A percentile compares a stretch with the other conserved stretches of the same genome.
phyloP scores from a whole-genome alignment of 192 early-diverging fungal genomes.

The Polychytrium aggregatum region DNA sequence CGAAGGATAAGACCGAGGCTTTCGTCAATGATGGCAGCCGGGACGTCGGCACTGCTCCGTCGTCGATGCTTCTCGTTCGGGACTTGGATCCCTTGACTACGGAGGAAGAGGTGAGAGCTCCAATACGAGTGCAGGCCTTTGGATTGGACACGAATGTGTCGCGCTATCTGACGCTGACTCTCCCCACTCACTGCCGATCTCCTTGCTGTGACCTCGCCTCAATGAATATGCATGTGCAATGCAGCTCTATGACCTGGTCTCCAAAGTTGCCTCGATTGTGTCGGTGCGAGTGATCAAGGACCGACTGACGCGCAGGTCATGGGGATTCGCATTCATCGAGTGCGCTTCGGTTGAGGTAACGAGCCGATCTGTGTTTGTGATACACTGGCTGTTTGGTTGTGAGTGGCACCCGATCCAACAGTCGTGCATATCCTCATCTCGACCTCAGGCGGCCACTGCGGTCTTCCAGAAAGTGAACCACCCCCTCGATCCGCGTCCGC shows the following conservation, averaged over 20 bases:
- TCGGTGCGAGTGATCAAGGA: conserved; percentile 47
- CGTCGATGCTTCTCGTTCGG: conserved; percentile 41
- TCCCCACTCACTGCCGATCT: no score
- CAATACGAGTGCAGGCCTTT: conserved; percentile 11
- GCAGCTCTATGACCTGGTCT: not conserved
- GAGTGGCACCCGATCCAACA: no score
- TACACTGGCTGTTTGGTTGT: no score
- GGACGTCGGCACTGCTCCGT: conserved; percentile 42
- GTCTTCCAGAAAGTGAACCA: conserved; percentile 1
- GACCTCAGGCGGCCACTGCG: not conserved
- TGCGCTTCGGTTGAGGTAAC: conserved; percentile 34
- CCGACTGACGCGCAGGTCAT: conserved; percentile 39
- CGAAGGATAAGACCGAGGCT: not conserved
- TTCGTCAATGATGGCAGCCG: conserved; percentile 45
- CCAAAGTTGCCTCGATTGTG: not conserved
- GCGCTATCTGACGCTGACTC: conserved; percentile 1
- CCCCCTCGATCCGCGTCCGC: conserved; percentile 1
- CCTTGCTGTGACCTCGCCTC: no score
- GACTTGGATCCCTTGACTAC: conserved; percentile 48
- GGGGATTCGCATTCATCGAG: conserved; percentile 56
- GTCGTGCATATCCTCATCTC: not conserved
- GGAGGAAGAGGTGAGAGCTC: conserved; percentile 36
- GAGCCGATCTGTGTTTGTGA: not conserved
- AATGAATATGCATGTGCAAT: not conserved
- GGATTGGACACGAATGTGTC: not conserved